Base-by-base conservation (phyloP, 129 eudicot genomes). In the Artemisia argyi region DNA sequence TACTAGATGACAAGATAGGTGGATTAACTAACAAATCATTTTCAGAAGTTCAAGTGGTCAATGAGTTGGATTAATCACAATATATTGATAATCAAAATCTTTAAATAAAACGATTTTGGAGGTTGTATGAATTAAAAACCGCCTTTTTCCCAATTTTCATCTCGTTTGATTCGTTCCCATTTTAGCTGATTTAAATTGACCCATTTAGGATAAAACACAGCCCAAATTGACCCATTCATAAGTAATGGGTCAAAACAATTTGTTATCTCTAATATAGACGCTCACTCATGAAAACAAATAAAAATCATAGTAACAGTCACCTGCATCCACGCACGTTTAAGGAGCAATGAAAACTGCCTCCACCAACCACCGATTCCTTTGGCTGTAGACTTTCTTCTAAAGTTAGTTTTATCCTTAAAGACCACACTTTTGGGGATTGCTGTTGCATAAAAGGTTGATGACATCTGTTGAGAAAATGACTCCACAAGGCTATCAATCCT, bases 251-350 rank as follows among this genome's bases (percentile, higher is more conserved):
- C 17, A 8, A 46, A 46, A 58, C 1, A 39, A 39, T 7, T 7
- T 24, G 66, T 4, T 24, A 13, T 46, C 44, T 42, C 55, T 10
- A 19, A 46, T 49, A 73, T 61, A 49, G 1, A 28, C 32, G 57
- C 9, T 75, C 51, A 75, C 52, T 42, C 58, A 66, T 75, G 60
- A 66, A 46, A 47, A 76, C 17, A 56, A 42, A 53, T 57, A 44
- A 7, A 76, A 19, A 62, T 62, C 13, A 53, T 52, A 59, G 54
- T 46, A 70, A 62, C 12, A 20, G 65, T 58, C 59, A 89, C 99
- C 96, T 94, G 99, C 99, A 95, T 86, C 99, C 99, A 95, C 44
- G 99, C 99, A 78, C 99, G 99, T 86, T 79, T 90, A 62, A 95
- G 94, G 68, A 95, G 99, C 72, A 95, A 73, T 42, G 76, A 68